A percentile compares a stretch with the other conserved stretches of the same genome.
Conservation (phyloP, 225 moss, liverwort and hornwort species). For the Thuidium tamariscinum region DNA sequence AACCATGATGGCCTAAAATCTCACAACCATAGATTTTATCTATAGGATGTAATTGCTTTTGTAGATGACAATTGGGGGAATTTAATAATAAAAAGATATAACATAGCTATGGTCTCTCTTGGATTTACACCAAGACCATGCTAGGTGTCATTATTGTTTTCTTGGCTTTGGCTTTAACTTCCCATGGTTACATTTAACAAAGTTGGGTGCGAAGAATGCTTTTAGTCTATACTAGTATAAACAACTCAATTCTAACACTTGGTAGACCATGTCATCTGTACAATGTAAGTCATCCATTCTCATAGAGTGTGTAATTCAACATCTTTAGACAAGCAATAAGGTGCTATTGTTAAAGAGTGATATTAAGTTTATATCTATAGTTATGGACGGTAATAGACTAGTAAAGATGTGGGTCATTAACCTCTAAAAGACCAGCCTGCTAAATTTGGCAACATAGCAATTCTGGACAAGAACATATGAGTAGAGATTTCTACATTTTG, state of each 20-base stretch:
- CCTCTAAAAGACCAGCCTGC: too few relatives aligned
- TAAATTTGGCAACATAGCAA: too few relatives aligned
- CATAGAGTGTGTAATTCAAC: neutral
- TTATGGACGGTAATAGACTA: fast-evolving
- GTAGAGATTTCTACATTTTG: too few relatives aligned
- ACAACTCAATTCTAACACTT: fast-evolving
- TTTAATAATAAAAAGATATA: neutral
- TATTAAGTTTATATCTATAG: neutral
- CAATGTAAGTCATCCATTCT: neutral
- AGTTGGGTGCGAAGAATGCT: too few relatives aligned
- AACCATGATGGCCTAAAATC: fast-evolving
- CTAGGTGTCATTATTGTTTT: neutral
- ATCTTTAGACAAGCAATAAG: neutral
- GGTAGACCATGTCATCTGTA: neutral
- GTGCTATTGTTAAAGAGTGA: neutral
- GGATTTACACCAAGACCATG: neutral
- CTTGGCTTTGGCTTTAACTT: neutral
- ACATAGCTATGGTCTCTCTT: neutral
- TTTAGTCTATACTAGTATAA: too few relatives aligned
- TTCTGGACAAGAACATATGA: too few relatives aligned
- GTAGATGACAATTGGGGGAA: fast-evolving
- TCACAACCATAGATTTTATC: neutral
- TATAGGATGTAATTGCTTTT: neutral
- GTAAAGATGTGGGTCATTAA: neutral
- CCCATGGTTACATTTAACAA: neutral